Conservation (phyloP, 129 eudicot species). For the Lactuca saligna region DNA sequence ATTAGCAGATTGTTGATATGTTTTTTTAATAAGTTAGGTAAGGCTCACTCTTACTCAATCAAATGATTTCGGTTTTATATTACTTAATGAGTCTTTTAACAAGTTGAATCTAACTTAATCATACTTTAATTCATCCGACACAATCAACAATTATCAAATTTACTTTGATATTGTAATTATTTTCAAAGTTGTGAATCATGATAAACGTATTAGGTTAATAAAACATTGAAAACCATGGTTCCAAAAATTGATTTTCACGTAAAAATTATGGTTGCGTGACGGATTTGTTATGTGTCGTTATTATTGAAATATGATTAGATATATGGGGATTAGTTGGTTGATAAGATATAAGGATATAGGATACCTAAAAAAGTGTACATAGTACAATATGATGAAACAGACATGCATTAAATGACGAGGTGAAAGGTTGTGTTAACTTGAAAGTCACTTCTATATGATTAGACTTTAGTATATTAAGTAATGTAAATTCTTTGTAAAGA, state of each 20-base stretch:
- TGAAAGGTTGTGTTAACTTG: slow-evolving; percentile 24
- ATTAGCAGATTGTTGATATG: neutral
- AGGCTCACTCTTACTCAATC: too few relatives aligned
- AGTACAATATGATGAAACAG: neutral
- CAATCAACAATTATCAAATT: too few relatives aligned
- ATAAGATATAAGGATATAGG: too few relatives aligned
- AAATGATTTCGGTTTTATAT: too few relatives aligned
- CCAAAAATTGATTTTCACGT: neutral
- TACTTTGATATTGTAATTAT: neutral
- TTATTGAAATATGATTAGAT: neutral
- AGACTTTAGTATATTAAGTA: slow-evolving; percentile 9
- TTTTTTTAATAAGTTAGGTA: too few relatives aligned
- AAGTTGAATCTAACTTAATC: too few relatives aligned
- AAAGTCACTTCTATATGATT: slow-evolving; percentile 29
- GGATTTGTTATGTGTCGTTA: neutral
- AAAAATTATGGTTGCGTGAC: neutral
- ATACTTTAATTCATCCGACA: too few relatives aligned
- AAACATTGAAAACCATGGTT: neutral
- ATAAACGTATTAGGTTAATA: neutral
- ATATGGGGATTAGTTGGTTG: too few relatives aligned
- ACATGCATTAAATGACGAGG: slow-evolving; percentile 22
- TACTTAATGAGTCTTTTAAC: too few relatives aligned
- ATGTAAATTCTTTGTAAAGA: neutral
- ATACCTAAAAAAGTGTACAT: slow-evolving; percentile 1
- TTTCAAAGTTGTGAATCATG: neutral